phyloP scores from a whole-genome alignment of 2,329 filamentous ascomycete genomes.

The Cladosporium colombiae region DNA sequence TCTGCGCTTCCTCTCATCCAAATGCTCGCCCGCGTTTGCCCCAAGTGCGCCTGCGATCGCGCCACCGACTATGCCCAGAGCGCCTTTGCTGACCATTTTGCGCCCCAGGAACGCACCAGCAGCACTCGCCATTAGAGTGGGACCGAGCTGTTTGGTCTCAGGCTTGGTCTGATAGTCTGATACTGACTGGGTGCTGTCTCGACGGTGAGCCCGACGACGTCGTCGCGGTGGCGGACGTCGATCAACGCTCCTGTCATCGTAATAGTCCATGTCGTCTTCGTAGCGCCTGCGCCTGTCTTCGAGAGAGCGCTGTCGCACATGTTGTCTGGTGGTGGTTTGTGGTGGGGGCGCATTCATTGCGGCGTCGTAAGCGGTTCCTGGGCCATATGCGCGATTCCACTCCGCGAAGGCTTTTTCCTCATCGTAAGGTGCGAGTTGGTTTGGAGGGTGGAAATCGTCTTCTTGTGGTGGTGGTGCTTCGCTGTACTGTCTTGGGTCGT shows the following conservation, averaged over 20 bases:
- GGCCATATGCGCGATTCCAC: slow-evolving; percentile 19
- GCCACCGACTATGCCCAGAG: slow-evolving; percentile 17
- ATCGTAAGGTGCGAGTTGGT: slow-evolving; percentile 21
- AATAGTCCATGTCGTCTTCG: slow-evolving; percentile 41
- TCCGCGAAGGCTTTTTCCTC: slow-evolving; percentile 21
- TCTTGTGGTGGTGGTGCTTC: neutral
- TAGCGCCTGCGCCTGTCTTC: neutral
- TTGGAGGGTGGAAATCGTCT: neutral
- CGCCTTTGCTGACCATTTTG: slow-evolving; percentile 16
- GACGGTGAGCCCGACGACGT: slow-evolving; percentile 38
- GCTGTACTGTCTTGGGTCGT: slow-evolving; percentile 8
- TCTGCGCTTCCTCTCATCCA: slow-evolving; percentile 14
- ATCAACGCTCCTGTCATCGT: slow-evolving; percentile 44
- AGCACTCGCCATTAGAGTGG: slow-evolving; percentile 16
- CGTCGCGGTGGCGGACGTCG: slow-evolving; percentile 60
- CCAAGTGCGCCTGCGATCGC: slow-evolving; percentile 19
- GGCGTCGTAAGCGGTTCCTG: neutral
- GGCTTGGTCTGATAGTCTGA: slow-evolving; percentile 36
- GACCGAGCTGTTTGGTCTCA: slow-evolving; percentile 3
- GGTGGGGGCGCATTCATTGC: slow-evolving; percentile 27
- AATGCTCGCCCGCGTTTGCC: slow-evolving; percentile 16
- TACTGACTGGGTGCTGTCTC: slow-evolving; percentile 52
- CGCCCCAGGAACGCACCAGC: slow-evolving; percentile 15
- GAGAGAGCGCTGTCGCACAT: neutral
- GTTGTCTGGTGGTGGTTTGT: neutral